Evolutionary conservation across 2,329 filamentous ascomycete genomes (phyloP).

Genomic region (Penicillium sp.): DNA sequence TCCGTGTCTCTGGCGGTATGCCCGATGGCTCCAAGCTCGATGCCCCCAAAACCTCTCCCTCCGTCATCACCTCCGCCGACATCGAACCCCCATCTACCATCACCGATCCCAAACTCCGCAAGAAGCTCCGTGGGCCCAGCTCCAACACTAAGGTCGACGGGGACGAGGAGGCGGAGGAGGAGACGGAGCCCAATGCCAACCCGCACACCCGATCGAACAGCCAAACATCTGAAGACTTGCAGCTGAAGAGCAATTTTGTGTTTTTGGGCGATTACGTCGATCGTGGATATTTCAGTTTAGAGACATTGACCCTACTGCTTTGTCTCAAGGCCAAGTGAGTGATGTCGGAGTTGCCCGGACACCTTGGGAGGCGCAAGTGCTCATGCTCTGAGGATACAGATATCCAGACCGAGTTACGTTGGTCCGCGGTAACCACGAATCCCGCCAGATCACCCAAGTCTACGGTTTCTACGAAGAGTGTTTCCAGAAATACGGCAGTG

Average conservation of each 20-base stretch:
- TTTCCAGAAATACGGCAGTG: constrained; percentile 75
- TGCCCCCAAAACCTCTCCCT: constrained; percentile 67
- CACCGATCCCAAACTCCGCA: constrained; percentile 81
- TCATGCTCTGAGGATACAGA: constrained; percentile 40
- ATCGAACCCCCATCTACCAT: constrained; percentile 90
- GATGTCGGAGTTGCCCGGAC: not conserved
- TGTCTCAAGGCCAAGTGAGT: constrained; percentile 71
- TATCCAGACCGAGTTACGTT: constrained; percentile 73
- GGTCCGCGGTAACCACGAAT: constrained; percentile 75
- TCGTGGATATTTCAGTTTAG: constrained; percentile 72
- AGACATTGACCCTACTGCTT: constrained; percentile 72
- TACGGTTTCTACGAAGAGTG: constrained; percentile 81
- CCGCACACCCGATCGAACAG: constrained; percentile 33
- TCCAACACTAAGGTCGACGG: constrained; percentile 35
- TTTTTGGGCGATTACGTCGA: constrained; percentile 76
- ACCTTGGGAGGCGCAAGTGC: constrained; percentile 2
- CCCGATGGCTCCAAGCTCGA: constrained; percentile 77
- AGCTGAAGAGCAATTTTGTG: constrained; percentile 68
- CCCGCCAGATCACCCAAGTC: constrained; percentile 74
- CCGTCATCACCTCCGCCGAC: constrained; percentile 84
- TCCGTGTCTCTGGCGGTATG: constrained; percentile 95
- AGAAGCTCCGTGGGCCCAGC: constrained; percentile 68
- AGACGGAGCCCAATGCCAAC: constrained; percentile 15
- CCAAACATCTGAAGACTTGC: constrained; percentile 31
- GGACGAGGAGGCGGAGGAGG: constrained; percentile 33